Evolutionary conservation across 202 grass and related monocot genomes (phyloP), one percentile per base, ranked within the genome.

Genomic region (Zoysia matrella): DNA sequence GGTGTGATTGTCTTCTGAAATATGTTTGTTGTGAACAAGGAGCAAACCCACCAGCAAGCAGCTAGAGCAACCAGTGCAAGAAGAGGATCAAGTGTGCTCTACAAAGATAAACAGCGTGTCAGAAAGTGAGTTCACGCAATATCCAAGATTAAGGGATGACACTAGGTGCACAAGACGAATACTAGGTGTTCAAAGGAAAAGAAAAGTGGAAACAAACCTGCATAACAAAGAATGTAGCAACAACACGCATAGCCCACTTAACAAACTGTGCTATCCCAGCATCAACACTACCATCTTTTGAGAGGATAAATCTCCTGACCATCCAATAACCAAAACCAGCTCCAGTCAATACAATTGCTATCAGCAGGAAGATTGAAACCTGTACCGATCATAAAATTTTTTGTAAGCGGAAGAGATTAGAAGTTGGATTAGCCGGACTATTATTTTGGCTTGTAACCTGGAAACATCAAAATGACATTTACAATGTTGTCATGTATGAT

Each of bases 241-340:
- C 22, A 22, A 22, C 22, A 22, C 22, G 22, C 22, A 22, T 22
- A 22, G 22, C 22, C 22, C 22, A 22, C 22, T 91, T 89, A 52
- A 95, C 96, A 89, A 99, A 94, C 73, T 89, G 83, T 10, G 91
- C 93, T 81, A 99, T 87, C 16, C 87, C 91, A 57, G 76, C 60
- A 93, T 99, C 89, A 43, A 99, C 96, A 76, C 69, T 86, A 46
- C 96, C 96, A 87, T 99, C 92, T 69, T 91, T 80, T 60, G 89
- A 95, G 85, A 99, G 68, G 66, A 99, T 74, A 85, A 90, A 99
- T 84, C 76, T 95, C 69, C 96, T 82, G 57, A 99, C 92, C 73
- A 92, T 22, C 22, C 22, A 22, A 22, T 22, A 22, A 22, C 22
- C 22, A 22, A 22, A 22, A 22, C 22, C 22, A 72, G 90, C 93